These are phyloP conservation scores for Sugiyamaella grinbergsii DNA, from an alignment of 1,139 yeast species.

Conservation along the genomic window DNA sequence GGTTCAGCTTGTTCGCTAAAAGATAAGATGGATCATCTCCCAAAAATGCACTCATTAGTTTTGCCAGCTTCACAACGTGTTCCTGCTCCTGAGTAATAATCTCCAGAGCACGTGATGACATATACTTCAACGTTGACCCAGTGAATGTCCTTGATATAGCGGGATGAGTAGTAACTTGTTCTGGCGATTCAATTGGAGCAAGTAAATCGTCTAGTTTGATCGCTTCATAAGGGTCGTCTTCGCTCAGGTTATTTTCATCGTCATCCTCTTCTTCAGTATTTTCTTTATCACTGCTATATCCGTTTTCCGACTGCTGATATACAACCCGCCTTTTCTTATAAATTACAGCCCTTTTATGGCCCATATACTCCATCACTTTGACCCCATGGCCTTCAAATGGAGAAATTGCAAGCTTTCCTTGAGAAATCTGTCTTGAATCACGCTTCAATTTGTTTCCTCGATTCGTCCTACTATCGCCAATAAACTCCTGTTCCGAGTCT, in stretches of 20 bases:
- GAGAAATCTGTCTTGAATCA: constrained; percentile 47
- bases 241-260: constrained; percentile 41
- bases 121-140: constrained; percentile 51
- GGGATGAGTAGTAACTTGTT: constrained; percentile 73
- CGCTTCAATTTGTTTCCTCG: constrained; percentile 62
- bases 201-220: constrained; percentile 59
- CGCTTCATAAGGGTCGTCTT: constrained; percentile 45
- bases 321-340: constrained; percentile 34
- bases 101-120: constrained; percentile 74
- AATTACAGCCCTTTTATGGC: constrained; percentile 42
- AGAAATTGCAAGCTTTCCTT: constrained; percentile 45
- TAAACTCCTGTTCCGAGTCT: constrained; percentile 32
- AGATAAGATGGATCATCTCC: constrained; percentile 83
- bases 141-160: constrained; percentile 67
- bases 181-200: constrained; percentile 77
- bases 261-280: constrained; percentile 32
- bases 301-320: constrained; percentile 26
- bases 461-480: constrained; percentile 45
- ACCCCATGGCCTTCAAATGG: constrained; percentile 39
- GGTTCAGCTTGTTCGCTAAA: constrained; percentile 62
- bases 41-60: constrained; percentile 71
- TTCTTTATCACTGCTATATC: constrained; percentile 21
- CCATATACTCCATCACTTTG: constrained; percentile 42
- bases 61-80: constrained; percentile 67
- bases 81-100: constrained; percentile 79